Base-by-base conservation (phyloP, 2,329 filamentous ascomycete genomes). In the Ophiocordyceps australis region DNA sequence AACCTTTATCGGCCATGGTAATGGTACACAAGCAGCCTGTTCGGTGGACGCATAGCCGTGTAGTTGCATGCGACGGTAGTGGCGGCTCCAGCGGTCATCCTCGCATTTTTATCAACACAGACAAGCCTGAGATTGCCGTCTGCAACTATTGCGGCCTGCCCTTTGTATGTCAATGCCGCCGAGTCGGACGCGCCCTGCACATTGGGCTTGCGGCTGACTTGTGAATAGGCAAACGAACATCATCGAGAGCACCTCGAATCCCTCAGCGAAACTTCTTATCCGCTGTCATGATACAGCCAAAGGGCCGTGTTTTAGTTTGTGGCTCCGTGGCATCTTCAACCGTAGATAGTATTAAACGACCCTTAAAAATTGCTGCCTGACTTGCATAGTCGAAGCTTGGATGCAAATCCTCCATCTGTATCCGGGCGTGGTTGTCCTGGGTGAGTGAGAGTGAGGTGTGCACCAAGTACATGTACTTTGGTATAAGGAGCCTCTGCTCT, bases 21-120 rank as follows among this genome's bases (percentile, higher is more conserved):
- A 70, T 98, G 50, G 85, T 95, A 45, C 89, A 98, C 65, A 75
- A 85, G 61, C 78, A 94, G 54, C 86, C 85, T 13, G 89, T 98
- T 19, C 68, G 71, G 50, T 98, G 89, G 86, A 80, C 75, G 31
- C 75, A 93, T 47, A 67, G 80, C 35, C 69, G 74, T 33, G 54
- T 79, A 25, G 86, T 91, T 26, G 73, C 74, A 23, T 98, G 89
- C 49, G 85, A 95, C 43, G 89, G 89, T 30, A 89, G 86, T 31
- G 85, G 85, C 38, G 89, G 86, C 23, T 76, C 85, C 17, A 59
- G 80, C 28, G 89, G 89, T 22, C 89, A 98, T 52, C 89, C 89
- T 25, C 70, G 71, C 45, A 77, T 98, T 55, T 98, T 83, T 52
- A 98, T 98, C 68, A 98, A 98, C 57, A 75, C 79, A 38, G 89